These are phyloP conservation scores for Wolfiporia cocos DNA, from an alignment of 1,284 basidiomycete genomes.

Conservation along the genomic window DNA sequence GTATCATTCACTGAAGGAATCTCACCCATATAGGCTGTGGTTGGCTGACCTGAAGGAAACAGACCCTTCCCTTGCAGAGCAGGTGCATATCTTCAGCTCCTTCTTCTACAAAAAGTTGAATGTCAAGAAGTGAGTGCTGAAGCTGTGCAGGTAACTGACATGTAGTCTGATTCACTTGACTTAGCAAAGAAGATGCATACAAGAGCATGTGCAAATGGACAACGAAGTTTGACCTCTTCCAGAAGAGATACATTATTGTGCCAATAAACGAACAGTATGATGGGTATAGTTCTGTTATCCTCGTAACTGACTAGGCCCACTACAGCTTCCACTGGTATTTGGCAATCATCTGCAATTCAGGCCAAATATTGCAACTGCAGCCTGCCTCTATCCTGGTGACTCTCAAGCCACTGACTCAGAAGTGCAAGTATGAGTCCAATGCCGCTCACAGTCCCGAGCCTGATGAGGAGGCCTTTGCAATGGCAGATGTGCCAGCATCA, in stretches of 20 bases:
- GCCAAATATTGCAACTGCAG: constrained; percentile 55
- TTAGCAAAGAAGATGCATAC: constrained; percentile 65
- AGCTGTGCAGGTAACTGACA: too few relatives aligned
- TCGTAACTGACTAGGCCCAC: too few relatives aligned
- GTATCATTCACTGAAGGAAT: neutral
- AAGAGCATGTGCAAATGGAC: constrained; percentile 93
- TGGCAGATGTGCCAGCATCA: constrained; percentile 4
- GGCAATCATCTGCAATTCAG: constrained; percentile 87
- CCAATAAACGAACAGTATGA: constrained; percentile 95
- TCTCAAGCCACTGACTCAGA: constrained; percentile 24
- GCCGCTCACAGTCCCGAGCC: too few relatives aligned
- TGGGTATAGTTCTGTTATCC: too few relatives aligned
- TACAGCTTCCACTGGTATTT: constrained; percentile 94
- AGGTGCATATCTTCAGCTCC: constrained; percentile 91
- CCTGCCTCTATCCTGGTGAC: constrained; percentile 27
- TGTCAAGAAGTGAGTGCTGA: constrained; percentile 56
- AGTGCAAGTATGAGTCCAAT: too few relatives aligned
- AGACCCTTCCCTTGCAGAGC: constrained; percentile 58
- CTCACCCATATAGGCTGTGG: constrained; percentile 51
- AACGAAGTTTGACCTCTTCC: constrained; percentile 79
- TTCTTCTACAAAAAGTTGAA: constrained; percentile 98
- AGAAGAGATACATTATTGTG: constrained; percentile 88
- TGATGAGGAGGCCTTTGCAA: too few relatives aligned
- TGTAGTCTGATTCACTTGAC: constrained; percentile 4
- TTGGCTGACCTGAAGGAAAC: constrained; percentile 46